Evolutionary conservation across 2,329 filamentous ascomycete species (phyloP), one percentile per base, ranked within the genome.

Genomic region (Falciphora oryzae): DNA sequence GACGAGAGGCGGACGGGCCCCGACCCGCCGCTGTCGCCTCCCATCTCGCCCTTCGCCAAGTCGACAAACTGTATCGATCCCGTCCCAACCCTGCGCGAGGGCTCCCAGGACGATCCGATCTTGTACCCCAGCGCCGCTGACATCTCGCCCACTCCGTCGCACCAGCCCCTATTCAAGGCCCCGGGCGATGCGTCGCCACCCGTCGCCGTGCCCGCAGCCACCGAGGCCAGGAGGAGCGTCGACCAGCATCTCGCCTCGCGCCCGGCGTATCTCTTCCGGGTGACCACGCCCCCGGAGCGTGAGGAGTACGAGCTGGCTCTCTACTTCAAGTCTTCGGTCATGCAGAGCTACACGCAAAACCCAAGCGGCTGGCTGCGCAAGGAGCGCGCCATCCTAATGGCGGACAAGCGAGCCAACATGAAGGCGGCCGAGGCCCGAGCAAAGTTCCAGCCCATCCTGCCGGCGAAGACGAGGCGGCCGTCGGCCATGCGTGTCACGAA

Each of bases 231-330:
- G 67, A 77, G 76, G 63, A 78, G 84, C 61, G 80, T 87, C 18
- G 79, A 82, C 66, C 73, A 80, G 27, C 83, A 85, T 68, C 75
- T 84, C 13, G 77, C 77, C 25, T 73, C 78, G n/a, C 77, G 81
- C 14, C 75, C 78, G 1, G 71, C 75, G 4, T 69, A 71, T 50
- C 73, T 80, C 28, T 84, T 85, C 68, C 71, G 73, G 31, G 70
- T 73, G 32, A 73, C 79, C 11, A 69, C 78, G 2, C 83, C 83
- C 13, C 85, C 85, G 0, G 76, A 75, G 31, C 76, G 75, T 38
- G 79, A 83, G 65, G 82, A 87, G 56, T 87, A 87, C 69, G 77
- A 81, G 69, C 71, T 86, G 56, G 77, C 78, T 22, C 72, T 87
- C 61, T 78, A 76, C 63, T 85, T 87, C 73, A 77, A 77, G 64